Evolutionary conservation across 2,329 filamentous ascomycete genomes (phyloP), one percentile per base, ranked within the genome.

Genomic region (Myriosclerotinia curreyana): DNA sequence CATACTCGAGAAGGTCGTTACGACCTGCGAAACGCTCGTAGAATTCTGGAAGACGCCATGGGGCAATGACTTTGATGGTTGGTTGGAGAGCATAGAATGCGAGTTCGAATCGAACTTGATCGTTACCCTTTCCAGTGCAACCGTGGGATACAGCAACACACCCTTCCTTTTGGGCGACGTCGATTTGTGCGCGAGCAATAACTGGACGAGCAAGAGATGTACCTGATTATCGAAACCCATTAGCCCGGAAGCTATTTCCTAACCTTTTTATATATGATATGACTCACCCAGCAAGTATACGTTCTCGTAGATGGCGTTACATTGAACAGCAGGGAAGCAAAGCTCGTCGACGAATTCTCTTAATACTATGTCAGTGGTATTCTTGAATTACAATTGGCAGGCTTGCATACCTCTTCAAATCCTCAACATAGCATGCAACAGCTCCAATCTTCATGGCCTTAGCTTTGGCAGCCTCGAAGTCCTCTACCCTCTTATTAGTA

Each of bases 321-420:
- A 91, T 77, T 91, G 88, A 68, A 95, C 84, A 67, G 91, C 90
- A 60, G 84, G 87, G 83, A 88, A 93, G 69, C 73, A 73, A 52
- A 95, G 82, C 79, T 94, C 84, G 71, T 92, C 88, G 70, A 95
- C 85, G 73, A 95, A 93, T 77, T 91, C 88, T 71, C 82, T 81
- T 20, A 4, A 50, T 38, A 28, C 5, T 34, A 20, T 38, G 44
- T 64, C 38, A 64, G 22, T 25, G 52, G 15, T n/a, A 12, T 36
- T 46, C 25, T n/a, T 4, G 20, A 34, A 48, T 5, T 31, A 20
- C 5, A 34, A 49, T 20, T 4, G 36, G n/a, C 2, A 38, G 12
- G 22, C 15, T 31, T 49, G 22, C 52, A 34, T 42, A 63, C 61
- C 49, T 58, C 72, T 86, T 85, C 62, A 94, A 82, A 75, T 95